These are phyloP conservation scores for Gonapodya prolifera DNA, from an alignment of 192 early-diverging fungal genomes.

Conservation along the genomic window DNA sequence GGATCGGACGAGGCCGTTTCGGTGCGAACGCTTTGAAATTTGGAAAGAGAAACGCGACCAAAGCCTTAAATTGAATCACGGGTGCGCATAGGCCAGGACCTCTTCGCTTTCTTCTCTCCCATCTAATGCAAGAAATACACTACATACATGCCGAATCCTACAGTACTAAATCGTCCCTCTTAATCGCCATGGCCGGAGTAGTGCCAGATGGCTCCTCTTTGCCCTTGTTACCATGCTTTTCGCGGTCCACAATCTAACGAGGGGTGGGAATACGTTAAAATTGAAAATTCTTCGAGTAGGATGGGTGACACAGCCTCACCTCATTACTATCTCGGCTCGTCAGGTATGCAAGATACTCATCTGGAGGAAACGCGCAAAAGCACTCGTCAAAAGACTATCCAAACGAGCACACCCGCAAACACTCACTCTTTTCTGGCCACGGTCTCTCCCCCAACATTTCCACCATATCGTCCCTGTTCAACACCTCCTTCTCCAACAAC, in stretches of 20 bases:
- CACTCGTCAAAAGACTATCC: not conserved
- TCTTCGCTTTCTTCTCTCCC: too few relatives aligned
- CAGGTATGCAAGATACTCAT: not conserved
- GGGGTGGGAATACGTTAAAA: not conserved
- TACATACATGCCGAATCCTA: too few relatives aligned
- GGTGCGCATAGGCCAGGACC: too few relatives aligned
- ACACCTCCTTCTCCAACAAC: slow-evolving; percentile 92
- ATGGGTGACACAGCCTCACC: not conserved
- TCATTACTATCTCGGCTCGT: not conserved
- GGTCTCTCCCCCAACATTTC: slow-evolving; percentile 56
- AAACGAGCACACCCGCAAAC: too few relatives aligned
- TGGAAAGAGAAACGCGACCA: not conserved
- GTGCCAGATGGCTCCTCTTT: not conserved
- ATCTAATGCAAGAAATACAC: too few relatives aligned
- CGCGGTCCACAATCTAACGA: not conserved
- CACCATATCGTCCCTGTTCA: slow-evolving; percentile 94
- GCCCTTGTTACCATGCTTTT: not conserved
- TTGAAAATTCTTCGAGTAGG: not conserved
- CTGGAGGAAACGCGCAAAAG: not conserved
- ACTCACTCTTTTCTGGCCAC: slow-evolving; percentile 1
- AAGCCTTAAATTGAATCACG: too few relatives aligned
- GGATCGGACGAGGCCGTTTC: not conserved
- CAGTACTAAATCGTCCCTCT: not conserved
- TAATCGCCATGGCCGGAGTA: not conserved
- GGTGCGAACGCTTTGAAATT: not conserved